Evolutionary conservation across 495 filamentous ascomycete species (phyloP), one percentile per base, ranked within the genome.

Genomic region (Penicillium bovifimosum): DNA sequence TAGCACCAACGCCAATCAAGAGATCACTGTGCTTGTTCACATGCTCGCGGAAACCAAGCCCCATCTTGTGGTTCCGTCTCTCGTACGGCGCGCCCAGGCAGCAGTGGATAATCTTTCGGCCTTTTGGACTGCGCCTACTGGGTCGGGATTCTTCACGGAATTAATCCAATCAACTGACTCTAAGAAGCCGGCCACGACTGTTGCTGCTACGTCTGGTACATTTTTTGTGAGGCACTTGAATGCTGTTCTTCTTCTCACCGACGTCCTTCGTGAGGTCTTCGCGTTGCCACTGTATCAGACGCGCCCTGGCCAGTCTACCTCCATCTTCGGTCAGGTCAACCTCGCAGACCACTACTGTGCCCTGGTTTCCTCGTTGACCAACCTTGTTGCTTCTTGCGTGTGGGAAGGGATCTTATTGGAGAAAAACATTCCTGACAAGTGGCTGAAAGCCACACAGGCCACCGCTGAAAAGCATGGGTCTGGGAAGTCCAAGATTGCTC

Each of bases 21-120:
- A 84, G 47, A 73, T 96, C 27, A 77, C 80, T 7, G 80, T 80
- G 13, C 84, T 93, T n/a, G 71, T 95, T 13, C 83, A 91, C 53
- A 77, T 85, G 55, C 77, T 95, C 50, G 82, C 90, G 31, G 95
- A 97, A 62, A 81, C 82, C 13, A 91, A 87, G 59, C 86, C 92
- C 16, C 83, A 93, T 62, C 71, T 92, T 8, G 84, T 90, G 2
- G 71, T 97, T 10, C 90, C 90, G 0, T 88, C 89, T 8, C 67
- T 96, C 24, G 68, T 96, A 18, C 80, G 82, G 52, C 81, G 89
- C 39, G 79, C 86, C 8, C 87, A 95, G 56, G 67, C 65, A 26
- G 81, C 84, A 17, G 71, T 91, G 31, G 77, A 89, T 56, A 76
- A 72, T 36, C 76, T 96, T 11, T 69, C 80, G 49, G 81, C 84